phyloP scores from a whole-genome alignment of 148 eudicot species.

The Chenopodium quinoa region DNA sequence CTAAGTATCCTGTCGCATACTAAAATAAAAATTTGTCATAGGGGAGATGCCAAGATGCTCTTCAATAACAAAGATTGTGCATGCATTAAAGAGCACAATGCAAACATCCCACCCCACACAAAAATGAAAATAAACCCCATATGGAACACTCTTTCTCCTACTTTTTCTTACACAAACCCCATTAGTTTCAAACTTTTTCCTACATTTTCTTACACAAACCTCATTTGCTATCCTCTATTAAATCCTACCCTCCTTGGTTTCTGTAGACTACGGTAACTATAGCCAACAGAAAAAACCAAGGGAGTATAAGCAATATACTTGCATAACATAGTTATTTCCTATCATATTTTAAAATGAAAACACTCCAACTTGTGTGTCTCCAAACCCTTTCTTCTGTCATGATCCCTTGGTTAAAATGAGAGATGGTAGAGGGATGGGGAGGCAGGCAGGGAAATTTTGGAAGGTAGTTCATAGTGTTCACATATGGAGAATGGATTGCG shows the following conservation, averaged over 20 bases:
- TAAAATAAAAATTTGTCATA: not conserved
- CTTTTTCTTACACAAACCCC: too few species aligned
- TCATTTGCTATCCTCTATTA: too few species aligned
- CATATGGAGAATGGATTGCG: not conserved
- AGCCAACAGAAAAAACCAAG: too few species aligned
- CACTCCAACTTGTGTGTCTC: too few species aligned
- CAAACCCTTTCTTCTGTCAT: not conserved
- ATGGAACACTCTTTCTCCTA: too few species aligned
- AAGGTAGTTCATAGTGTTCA: not conserved
- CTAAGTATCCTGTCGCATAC: not conserved
- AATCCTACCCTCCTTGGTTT: too few species aligned
- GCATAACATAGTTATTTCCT: not conserved
- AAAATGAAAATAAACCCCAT: not conserved
- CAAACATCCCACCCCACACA: slow-evolving; percentile 1
- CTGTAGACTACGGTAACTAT: too few species aligned
- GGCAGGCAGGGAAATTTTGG: not conserved
- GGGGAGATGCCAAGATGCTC: not conserved
- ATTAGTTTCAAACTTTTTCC: too few species aligned
- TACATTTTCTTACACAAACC: too few species aligned
- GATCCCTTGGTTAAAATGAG: not conserved
- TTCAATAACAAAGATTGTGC: not conserved
- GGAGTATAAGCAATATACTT: not conserved
- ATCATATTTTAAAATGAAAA: not conserved
- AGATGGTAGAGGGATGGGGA: not conserved
- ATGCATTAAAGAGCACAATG: not conserved